Percentiles rank a stretch among this genome's conserved stretches.
These are phyloP conservation scores for Euphorbia tirucalli DNA, from an alignment of 345 rosid species.

Conservation along the genomic window DNA sequence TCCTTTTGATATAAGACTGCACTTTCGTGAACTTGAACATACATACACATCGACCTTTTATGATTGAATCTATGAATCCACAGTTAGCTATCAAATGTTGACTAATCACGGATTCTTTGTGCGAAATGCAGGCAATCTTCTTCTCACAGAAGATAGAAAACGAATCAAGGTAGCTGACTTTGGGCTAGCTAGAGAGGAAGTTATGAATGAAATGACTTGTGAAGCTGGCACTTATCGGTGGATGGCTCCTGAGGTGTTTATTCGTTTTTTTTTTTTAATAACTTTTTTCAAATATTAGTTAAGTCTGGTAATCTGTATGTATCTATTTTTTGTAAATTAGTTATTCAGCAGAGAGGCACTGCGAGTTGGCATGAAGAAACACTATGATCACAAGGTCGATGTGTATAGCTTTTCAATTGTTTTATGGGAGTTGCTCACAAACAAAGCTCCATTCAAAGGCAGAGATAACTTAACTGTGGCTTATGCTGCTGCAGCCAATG, in stretches of 20 bases:
- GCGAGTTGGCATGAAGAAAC: conserved; percentile 37
- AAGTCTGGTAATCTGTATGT: background rate
- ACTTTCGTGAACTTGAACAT: too few species aligned
- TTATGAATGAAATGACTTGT: conserved; percentile 42
- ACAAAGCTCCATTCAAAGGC: conserved; percentile 47
- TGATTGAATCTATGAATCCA: too few species aligned
- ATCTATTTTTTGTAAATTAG: conserved; percentile 24
- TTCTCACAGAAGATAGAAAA: conserved; percentile 44
- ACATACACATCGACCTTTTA: too few species aligned
- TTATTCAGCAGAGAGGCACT: conserved; percentile 46
- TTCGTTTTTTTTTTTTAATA: background rate
- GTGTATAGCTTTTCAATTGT: conserved; percentile 66
- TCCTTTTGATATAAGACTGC: too few species aligned
- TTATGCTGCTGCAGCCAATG: conserved; percentile 39
- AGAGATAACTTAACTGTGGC: conserved; percentile 21
- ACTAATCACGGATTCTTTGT: background rate
- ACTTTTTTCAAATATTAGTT: background rate
- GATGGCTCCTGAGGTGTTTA: conserved; percentile 80
- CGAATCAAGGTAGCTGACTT: conserved; percentile 55
- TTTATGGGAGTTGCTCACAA: conserved; percentile 64
- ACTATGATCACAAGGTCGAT: conserved; percentile 70
- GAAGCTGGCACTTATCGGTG: conserved; percentile 66
- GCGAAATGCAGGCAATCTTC: conserved; percentile 45
- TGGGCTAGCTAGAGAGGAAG: conserved; percentile 56
- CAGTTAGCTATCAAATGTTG: background rate